These are phyloP conservation scores for Gonium pectorale DNA, from an alignment of 139 green algal genomes.

Conservation along the genomic window DNA sequence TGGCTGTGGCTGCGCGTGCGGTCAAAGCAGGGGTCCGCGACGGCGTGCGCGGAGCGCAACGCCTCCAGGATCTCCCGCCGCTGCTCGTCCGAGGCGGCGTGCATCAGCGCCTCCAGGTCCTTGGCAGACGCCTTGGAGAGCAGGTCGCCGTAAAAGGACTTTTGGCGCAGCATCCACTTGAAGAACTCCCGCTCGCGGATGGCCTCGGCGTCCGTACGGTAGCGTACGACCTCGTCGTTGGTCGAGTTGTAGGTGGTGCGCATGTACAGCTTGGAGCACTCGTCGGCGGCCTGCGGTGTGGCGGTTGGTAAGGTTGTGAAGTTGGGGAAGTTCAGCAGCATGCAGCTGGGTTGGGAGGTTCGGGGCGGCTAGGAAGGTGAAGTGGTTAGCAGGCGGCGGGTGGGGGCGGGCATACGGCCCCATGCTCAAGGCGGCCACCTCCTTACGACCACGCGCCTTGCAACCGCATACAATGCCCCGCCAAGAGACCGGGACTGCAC, in stretches of 20 bases:
- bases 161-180: slow-evolving; percentile 53
- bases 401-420: background rate
- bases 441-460: too few relatives aligned
- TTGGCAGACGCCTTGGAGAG: slow-evolving; percentile 5
- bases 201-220: background rate
- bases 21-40: slow-evolving; percentile 24
- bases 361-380: too few relatives aligned
- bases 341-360: too few relatives aligned
- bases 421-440: too few relatives aligned
- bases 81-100: slow-evolving; percentile 18
- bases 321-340: background rate
- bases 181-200: slow-evolving; percentile 27
- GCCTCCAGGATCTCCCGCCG: slow-evolving; percentile 47
- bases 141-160: slow-evolving; percentile 54
- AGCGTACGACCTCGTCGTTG: slow-evolving; percentile 45
- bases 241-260: slow-evolving; percentile 43
- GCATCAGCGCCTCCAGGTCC: slow-evolving; percentile 41
- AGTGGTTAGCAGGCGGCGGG: background rate
- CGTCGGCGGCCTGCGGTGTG: background rate
- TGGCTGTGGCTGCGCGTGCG: slow-evolving; percentile 40
- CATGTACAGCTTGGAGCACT: slow-evolving; percentile 6
- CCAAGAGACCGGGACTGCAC: too few relatives aligned
- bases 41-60: slow-evolving; percentile 39
- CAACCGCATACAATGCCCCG: too few relatives aligned
- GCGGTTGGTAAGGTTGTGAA: background rate